These are phyloP conservation scores for Biancaea sappan DNA, from an alignment of 306 rosid genomes.

Conservation along the genomic window DNA sequence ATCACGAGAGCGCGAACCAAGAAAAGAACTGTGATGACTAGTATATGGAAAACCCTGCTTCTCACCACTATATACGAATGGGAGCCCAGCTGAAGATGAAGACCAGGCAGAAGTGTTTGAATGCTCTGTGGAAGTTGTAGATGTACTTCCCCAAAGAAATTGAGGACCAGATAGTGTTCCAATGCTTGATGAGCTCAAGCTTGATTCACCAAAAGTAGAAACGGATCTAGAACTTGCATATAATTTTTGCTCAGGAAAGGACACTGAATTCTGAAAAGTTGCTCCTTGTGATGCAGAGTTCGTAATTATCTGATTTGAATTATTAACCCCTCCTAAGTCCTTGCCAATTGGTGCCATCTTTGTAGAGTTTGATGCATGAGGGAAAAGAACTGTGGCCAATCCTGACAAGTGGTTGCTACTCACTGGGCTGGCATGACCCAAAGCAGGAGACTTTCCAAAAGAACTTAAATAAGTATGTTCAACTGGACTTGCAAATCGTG, in stretches of 20 bases:
- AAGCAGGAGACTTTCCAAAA: slow-evolving; percentile 59
- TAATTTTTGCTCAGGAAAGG: slow-evolving; percentile 55
- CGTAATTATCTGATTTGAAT: slow-evolving; percentile 39
- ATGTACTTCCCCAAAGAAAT: slow-evolving; percentile 80
- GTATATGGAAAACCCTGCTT: slow-evolving; percentile 53
- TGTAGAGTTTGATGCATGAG: slow-evolving; percentile 54
- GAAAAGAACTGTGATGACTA: slow-evolving; percentile 49
- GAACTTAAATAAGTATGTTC: slow-evolving; percentile 55
- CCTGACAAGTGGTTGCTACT: slow-evolving; percentile 61
- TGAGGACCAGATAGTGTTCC: slow-evolving; percentile 77
- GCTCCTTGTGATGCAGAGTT: slow-evolving; percentile 46
- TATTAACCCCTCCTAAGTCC: slow-evolving; percentile 60
- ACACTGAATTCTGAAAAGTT: slow-evolving; percentile 50
- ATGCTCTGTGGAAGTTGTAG: slow-evolving; percentile 58
- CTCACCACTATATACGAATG: slow-evolving; percentile 59
- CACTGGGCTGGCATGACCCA: slow-evolving; percentile 57
- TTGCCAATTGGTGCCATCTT: slow-evolving; percentile 77
- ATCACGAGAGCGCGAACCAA: slow-evolving; percentile 54
- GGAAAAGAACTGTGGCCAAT: slow-evolving; percentile 66
- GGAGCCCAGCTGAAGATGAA: slow-evolving; percentile 50
- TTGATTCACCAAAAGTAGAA: slow-evolving; percentile 50
- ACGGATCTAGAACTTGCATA: slow-evolving; percentile 55
- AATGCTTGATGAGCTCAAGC: slow-evolving; percentile 50
- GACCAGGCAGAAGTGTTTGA: slow-evolving; percentile 60
- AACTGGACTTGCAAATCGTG: slow-evolving; percentile 62